Conservation (phyloP, 2,329 filamentous ascomycete genomes). For the Juglanconis sp. region DNA sequence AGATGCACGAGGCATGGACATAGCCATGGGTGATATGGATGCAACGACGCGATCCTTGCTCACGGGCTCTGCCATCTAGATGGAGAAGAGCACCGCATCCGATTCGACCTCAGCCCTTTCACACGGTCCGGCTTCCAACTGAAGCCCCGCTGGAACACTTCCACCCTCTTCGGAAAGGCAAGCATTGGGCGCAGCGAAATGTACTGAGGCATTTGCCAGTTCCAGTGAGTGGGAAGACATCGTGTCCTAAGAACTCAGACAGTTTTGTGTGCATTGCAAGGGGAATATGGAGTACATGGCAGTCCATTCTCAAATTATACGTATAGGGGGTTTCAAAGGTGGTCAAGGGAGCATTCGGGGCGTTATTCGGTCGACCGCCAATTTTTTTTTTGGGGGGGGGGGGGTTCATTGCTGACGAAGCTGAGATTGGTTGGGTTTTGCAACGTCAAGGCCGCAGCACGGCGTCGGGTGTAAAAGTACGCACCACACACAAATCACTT, state of each 20-base stretch:
- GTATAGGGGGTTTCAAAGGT: background rate
- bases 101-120: background rate
- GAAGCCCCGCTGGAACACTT: background rate
- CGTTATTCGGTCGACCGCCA: conserved; percentile 11
- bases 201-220: background rate
- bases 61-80: conserved; percentile 32
- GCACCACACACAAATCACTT: background rate
- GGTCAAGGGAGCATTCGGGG: conserved; percentile 6
- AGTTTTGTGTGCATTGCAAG: conserved; percentile 9
- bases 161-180: background rate
- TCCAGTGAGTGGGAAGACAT: background rate
- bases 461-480: conserved; percentile 3
- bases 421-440: conserved; percentile 5
- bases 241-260: background rate
- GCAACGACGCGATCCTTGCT: conserved; percentile 30
- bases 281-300: conserved; percentile 9
- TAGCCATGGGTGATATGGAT: conserved; percentile 37
- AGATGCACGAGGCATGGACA: conserved; percentile 35
- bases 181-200: background rate
- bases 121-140: background rate
- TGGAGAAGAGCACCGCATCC: background rate
- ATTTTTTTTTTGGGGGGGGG: background rate
- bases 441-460: conserved; percentile 9
- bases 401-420: conserved; percentile 1
- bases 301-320: conserved; percentile 3